These are phyloP conservation scores for Sextonia rubra DNA, from an alignment of 164 flowering plant genomes.

Conservation along the genomic window DNA sequence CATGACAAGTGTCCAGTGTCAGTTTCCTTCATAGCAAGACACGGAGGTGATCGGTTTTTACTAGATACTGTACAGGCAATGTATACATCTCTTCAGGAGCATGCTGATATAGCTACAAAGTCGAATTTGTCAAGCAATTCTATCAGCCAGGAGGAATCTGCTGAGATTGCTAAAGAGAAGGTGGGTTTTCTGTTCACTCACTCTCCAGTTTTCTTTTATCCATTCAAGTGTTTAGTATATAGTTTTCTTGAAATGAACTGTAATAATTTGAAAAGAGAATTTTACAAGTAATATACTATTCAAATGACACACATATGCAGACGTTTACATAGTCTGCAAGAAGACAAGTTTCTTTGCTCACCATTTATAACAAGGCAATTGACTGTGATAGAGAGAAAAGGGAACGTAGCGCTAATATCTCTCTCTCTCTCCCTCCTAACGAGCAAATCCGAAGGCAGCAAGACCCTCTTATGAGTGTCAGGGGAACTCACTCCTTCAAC, in stretches of 20 bases:
- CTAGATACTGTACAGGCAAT: conserved; percentile 67
- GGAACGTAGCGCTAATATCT: too few relatives aligned
- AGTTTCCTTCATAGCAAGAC: conserved; percentile 78
- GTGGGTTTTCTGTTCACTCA: conserved; percentile 20
- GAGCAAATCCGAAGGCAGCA: too few relatives aligned
- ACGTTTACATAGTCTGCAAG: too few relatives aligned
- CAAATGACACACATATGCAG: too few relatives aligned
- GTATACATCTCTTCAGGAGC: conserved; percentile 67
- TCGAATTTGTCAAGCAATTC: conserved; percentile 39
- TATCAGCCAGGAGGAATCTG: conserved; percentile 54
- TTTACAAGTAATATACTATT: too few relatives aligned
- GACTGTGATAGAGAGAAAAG: too few relatives aligned
- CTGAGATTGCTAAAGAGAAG: conserved; percentile 95
- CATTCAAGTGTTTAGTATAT: background rate
- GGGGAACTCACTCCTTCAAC: too few relatives aligned
- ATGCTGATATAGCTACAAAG: conserved; percentile 43
- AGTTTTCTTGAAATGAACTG: background rate
- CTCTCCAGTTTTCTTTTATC: background rate
- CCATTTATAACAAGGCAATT: too few relatives aligned
- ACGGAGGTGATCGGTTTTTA: conserved; percentile 88
- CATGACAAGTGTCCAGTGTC: conserved; percentile 81
- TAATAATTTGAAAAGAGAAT: too few relatives aligned
- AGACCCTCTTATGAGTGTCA: too few relatives aligned
- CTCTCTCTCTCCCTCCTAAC: too few relatives aligned
- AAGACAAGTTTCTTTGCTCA: too few relatives aligned